Conservation (phyloP, 2,329 filamentous ascomycete species). For the Hortaea sp. region DNA sequence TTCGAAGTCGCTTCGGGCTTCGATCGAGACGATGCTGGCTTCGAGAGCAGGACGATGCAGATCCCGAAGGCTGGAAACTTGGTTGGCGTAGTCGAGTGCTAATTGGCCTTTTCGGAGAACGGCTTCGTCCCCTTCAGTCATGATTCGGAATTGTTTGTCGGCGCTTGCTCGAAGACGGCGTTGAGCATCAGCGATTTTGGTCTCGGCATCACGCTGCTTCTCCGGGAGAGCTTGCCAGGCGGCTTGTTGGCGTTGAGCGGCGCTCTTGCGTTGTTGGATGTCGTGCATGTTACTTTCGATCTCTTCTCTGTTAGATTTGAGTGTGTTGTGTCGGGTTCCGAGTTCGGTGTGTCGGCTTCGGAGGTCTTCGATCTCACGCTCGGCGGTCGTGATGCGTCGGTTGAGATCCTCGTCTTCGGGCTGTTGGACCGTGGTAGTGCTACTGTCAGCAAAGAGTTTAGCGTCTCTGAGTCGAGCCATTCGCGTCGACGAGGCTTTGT, state of each 20-base stretch:
- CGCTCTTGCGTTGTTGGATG: slow-evolving; percentile 57
- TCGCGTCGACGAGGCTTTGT: slow-evolving; percentile 58
- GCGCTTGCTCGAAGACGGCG: slow-evolving; percentile 33
- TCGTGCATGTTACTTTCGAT: slow-evolving; percentile 24
- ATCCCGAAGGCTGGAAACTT: slow-evolving; percentile 52
- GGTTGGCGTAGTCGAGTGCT: slow-evolving; percentile 47
- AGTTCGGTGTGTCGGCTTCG: slow-evolving; percentile 20
- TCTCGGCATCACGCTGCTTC: slow-evolving; percentile 53
- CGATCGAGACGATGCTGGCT: slow-evolving; percentile 59
- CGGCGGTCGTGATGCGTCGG: slow-evolving; percentile 36
- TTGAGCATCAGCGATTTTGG: slow-evolving; percentile 34
- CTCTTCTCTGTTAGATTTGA: slow-evolving; percentile 21
- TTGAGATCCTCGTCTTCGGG: slow-evolving; percentile 53
- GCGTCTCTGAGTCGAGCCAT: slow-evolving; percentile 53
- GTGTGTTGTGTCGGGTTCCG: not conserved
- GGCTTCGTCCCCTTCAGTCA: slow-evolving; percentile 26
- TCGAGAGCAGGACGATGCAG: slow-evolving; percentile 57
- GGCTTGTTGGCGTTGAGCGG: slow-evolving; percentile 52
- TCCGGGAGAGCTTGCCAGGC: slow-evolving; percentile 58
- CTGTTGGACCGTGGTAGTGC: slow-evolving; percentile 56
- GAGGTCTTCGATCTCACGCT: slow-evolving; percentile 31
- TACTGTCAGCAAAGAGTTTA: slow-evolving; percentile 64
- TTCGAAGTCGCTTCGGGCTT: slow-evolving; percentile 71
- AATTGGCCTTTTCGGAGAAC: slow-evolving; percentile 25
- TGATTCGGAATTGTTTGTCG: slow-evolving; percentile 41